phyloP scores from a whole-genome alignment of 164 flowering plant genomes.

The Kingdonia uniflora region DNA sequence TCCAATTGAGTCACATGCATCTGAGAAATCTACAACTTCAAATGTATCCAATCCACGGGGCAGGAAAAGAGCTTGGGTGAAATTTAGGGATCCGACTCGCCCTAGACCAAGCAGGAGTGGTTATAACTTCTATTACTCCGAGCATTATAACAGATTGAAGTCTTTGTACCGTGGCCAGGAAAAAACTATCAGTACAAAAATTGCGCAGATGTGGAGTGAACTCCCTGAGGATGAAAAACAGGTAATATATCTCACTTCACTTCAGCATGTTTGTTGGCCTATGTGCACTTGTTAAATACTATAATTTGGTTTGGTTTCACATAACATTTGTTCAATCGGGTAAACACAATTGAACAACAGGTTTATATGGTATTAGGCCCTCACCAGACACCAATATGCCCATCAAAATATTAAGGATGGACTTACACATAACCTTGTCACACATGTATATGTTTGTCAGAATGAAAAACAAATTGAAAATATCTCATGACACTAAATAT shows the following conservation, averaged over 20 bases:
- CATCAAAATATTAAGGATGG: too few species aligned
- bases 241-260: constrained; percentile 19
- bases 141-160: constrained; percentile 46
- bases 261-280: too few species aligned
- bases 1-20: constrained; percentile 21
- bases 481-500: too few species aligned
- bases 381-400: too few species aligned
- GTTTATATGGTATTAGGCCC: too few species aligned
- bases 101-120: constrained; percentile 58
- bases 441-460: too few species aligned
- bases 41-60: constrained; percentile 17
- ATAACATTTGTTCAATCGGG: background rate
- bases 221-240: constrained; percentile 55
- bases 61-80: constrained; percentile 35
- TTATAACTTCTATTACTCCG: constrained; percentile 59
- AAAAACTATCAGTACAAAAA: constrained; percentile 38
- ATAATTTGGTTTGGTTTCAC: background rate
- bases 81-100: constrained; percentile 34
- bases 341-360: too few species aligned
- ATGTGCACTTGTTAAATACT: constrained; percentile 1
- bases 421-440: too few species aligned
- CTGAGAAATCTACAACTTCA: constrained; percentile 19
- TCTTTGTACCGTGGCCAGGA: constrained; percentile 42
- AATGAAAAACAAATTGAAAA: too few species aligned
- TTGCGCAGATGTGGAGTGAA: constrained; percentile 48